Percentiles rank a stretch among this genome's conserved stretches.
These are phyloP conservation scores for Nemania sp. DNA, from an alignment of 2,329 filamentous ascomycete genomes.

Conservation along the genomic window DNA sequence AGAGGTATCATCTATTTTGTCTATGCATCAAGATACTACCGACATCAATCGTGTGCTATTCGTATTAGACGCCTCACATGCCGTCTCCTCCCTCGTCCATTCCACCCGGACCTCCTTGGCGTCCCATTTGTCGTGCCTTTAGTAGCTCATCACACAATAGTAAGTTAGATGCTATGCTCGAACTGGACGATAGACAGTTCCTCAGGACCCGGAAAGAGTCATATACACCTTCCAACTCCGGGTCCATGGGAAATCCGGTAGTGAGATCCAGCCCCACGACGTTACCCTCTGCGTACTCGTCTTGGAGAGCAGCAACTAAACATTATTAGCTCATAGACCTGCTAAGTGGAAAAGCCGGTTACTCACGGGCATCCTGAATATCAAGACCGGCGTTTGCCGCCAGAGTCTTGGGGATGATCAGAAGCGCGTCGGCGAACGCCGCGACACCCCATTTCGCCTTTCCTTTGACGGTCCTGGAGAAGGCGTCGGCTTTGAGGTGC, in stretches of 20 bases:
- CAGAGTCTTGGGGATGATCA: constrained; percentile 96
- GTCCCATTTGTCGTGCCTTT: constrained; percentile 94
- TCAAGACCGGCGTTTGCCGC: constrained; percentile 96
- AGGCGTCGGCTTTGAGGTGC: constrained; percentile 83
- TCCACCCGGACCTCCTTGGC: constrained; percentile 63
- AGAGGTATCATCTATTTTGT: constrained; percentile 6
- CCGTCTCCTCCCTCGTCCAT: constrained; percentile 54
- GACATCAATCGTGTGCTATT: neutral
- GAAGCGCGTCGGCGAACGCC: constrained; percentile 90
- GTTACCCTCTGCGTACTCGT: constrained; percentile 82
- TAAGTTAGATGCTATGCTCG: constrained; percentile 93
- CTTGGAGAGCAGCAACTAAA: constrained; percentile 80
- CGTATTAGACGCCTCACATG: neutral
- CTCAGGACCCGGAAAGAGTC: constrained; percentile 95
- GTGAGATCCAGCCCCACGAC: constrained; percentile 83
- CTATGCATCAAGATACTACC: neutral
- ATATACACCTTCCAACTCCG: constrained; percentile 86
- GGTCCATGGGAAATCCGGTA: constrained; percentile 93
- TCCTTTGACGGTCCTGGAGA: constrained; percentile 90
- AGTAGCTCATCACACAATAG: constrained; percentile 95
- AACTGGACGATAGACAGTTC: constrained; percentile 91
- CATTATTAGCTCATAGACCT: neutral
- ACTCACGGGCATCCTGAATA: constrained; percentile 90
- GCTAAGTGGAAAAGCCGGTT: neutral
- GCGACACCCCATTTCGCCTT: constrained; percentile 96